Evolutionary conservation across 495 filamentous ascomycete genomes (phyloP).

Genomic region (Paragyromitra xinjiangensis): DNA sequence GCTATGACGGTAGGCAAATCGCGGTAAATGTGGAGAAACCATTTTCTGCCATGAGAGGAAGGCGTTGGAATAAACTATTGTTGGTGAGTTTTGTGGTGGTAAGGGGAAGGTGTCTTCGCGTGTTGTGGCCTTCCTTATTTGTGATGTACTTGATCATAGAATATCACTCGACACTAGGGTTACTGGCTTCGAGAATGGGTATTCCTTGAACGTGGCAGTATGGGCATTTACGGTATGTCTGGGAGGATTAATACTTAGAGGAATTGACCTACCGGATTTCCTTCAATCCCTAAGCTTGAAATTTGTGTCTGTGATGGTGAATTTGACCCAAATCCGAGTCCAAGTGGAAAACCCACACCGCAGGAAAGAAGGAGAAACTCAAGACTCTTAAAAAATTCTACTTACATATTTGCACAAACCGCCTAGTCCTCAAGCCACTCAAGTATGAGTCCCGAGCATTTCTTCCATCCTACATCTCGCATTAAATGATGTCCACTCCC

Average conservation of each 20-base stretch:
- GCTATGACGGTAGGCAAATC: too few relatives aligned
- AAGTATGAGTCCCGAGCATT: constrained; percentile 59
- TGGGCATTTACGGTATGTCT: too few relatives aligned
- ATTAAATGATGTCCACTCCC: constrained; percentile 62
- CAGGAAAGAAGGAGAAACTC: neutral
- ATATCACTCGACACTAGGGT: neutral
- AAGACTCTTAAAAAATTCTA: neutral
- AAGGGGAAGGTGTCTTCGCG: neutral
- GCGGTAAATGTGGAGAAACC: too few relatives aligned
- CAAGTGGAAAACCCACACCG: neutral
- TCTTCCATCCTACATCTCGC: constrained; percentile 61
- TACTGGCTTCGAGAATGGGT: neutral
- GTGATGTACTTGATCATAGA: neutral
- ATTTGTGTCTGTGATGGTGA: neutral
- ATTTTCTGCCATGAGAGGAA: too few relatives aligned
- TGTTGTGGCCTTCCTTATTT: neutral
- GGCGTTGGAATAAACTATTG: too few relatives aligned
- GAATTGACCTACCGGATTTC: neutral
- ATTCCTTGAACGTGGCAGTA: neutral
- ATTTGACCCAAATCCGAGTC: neutral
- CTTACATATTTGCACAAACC: neutral
- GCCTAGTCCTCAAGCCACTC: constrained; percentile 46
- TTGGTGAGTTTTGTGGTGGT: too few relatives aligned
- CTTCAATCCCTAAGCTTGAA: neutral
- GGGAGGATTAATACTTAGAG: neutral